phyloP scores from a whole-genome alignment of 805 yeast species.

The Isabelozyma gotoi region DNA sequence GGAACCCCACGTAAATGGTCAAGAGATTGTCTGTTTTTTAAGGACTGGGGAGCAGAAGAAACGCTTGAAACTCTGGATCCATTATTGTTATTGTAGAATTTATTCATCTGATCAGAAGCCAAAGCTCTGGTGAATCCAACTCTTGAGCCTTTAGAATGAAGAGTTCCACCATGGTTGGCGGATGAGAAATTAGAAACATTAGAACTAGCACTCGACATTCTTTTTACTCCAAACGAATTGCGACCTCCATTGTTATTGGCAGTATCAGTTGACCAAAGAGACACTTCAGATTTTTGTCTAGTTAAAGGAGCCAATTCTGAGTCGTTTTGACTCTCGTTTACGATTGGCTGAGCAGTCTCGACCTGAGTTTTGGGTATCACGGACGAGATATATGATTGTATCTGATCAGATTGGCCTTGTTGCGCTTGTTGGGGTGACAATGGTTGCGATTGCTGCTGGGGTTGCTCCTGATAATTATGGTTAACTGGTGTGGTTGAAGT shows the following conservation, averaged over 20 bases:
- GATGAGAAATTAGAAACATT: conserved; percentile 24
- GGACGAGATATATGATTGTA: background rate
- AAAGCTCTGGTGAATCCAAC: conserved; percentile 44
- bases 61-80: conserved; percentile 7
- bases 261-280: conserved; percentile 39
- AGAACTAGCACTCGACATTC: conserved; percentile 29
- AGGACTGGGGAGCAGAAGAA: conserved; percentile 10
- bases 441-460: background rate
- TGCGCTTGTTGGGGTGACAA: background rate
- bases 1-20: conserved; percentile 21
- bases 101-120: conserved; percentile 27
- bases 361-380: background rate
- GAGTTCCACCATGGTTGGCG: conserved; percentile 5
- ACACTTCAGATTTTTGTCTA: conserved; percentile 28
- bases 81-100: conserved; percentile 17
- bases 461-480: background rate
- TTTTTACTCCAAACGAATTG: conserved; percentile 27
- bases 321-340: background rate
- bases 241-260: conserved; percentile 16
- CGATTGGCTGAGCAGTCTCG: background rate
- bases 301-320: conserved; percentile 9
- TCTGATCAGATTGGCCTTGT: background rate
- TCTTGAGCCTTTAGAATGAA: conserved; percentile 13
- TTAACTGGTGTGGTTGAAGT: too few species aligned
- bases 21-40: conserved; percentile 23